Evolutionary conservation across 2,329 filamentous ascomycete genomes (phyloP).

Genomic region (Verticillium longisporum): DNA sequence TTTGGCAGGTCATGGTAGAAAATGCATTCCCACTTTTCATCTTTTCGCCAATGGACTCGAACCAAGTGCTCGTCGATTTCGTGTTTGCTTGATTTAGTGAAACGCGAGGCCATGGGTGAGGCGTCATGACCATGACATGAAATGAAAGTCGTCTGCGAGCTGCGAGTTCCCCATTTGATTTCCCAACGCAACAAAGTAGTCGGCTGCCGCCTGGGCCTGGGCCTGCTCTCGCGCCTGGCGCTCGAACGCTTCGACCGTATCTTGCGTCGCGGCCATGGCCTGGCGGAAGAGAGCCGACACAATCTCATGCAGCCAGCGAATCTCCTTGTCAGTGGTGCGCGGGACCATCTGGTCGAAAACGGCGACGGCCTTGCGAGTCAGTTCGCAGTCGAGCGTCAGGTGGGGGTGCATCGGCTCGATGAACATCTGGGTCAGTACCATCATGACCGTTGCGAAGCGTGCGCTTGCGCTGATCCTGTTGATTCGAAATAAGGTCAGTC

Average conservation of each 20-base stretch:
- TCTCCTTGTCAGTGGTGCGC: background rate
- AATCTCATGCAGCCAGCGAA: constrained; percentile 6
- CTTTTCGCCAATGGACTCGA: background rate
- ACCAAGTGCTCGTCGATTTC: background rate
- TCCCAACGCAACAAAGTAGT: constrained; percentile 2
- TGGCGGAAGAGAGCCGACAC: constrained; percentile 10
- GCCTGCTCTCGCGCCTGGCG: constrained; percentile 2
- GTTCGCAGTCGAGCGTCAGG: constrained; percentile 19
- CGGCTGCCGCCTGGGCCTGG: background rate
- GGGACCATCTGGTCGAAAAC: constrained; percentile 17
- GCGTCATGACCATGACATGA: background rate
- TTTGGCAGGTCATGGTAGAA: background rate
- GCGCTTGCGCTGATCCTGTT: constrained; percentile 14
- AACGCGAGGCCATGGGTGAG: too few species aligned
- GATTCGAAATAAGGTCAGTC: background rate
- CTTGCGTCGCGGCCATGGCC: constrained; percentile 2
- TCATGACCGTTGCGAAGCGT: constrained; percentile 24
- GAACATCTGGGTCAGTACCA: constrained; percentile 24
- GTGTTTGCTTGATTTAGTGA: too few species aligned
- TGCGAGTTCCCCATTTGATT: background rate
- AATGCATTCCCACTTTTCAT: background rate
- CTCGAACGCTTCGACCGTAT: constrained; percentile 5
- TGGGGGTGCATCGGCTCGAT: constrained; percentile 18
- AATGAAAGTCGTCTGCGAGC: constrained; percentile 4
- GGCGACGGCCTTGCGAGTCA: constrained; percentile 18